phyloP scores from a whole-genome alignment of 352 stramenopile genomes.

The Phytopythium montanum region DNA sequence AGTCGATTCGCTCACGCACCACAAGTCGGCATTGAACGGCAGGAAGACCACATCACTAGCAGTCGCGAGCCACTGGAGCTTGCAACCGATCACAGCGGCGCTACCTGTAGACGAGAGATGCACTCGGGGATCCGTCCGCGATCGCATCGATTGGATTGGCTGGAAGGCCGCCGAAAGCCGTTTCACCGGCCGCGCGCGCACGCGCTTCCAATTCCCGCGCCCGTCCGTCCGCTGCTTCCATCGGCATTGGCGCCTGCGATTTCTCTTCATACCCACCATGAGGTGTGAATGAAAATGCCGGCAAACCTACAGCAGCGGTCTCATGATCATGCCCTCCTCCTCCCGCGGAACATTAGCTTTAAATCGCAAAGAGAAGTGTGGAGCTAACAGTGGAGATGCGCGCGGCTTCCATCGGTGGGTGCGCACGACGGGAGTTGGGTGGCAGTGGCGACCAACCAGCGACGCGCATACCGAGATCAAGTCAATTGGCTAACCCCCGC shows the following conservation, averaged over 20 bases:
- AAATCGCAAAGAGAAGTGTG: conserved; percentile 1
- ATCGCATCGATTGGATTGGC: neutral
- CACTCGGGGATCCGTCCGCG: neutral
- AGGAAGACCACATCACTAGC: too few relatives aligned
- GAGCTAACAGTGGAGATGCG: neutral
- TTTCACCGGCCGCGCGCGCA: conserved; percentile 1
- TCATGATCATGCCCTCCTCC: too few relatives aligned
- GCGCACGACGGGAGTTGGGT: neutral
- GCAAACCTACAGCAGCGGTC: too few relatives aligned
- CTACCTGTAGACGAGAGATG: neutral
- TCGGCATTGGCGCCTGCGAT: neutral
- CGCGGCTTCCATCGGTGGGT: neutral
- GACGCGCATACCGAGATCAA: neutral
- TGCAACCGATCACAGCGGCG: too few relatives aligned
- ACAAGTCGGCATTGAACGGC: neutral
- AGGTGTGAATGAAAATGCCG: too few relatives aligned
- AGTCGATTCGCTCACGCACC: neutral
- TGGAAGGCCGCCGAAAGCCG: neutral
- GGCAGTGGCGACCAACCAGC: neutral
- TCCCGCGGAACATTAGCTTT: neutral
- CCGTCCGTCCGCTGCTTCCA: neutral
- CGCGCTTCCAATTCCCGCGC: neutral
- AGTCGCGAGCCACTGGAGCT: too few relatives aligned
- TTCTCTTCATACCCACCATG: neutral
- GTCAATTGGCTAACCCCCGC: neutral